Conservation (phyloP, 805 yeast species). For the Starmerella etchellsii region DNA sequence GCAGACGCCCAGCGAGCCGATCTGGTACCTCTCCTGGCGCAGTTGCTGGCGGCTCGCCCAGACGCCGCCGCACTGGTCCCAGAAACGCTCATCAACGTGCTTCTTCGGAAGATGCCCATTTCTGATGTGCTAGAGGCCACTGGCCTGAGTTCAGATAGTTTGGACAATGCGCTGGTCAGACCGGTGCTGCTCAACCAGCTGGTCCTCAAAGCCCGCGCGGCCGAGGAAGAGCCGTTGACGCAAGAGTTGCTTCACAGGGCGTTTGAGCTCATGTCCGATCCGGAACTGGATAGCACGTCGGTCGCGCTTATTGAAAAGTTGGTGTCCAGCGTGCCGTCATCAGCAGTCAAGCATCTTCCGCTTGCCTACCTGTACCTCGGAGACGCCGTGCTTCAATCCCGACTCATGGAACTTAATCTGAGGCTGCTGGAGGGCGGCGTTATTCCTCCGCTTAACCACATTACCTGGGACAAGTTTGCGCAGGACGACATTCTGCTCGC, state of each 20-base stretch:
- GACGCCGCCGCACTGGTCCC: slow-evolving; percentile 12
- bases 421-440: slow-evolving; percentile 4
- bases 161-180: slow-evolving; percentile 10
- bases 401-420: slow-evolving; percentile 19
- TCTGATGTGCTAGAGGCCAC: slow-evolving; percentile 11
- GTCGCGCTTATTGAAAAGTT: slow-evolving; percentile 10
- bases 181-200: slow-evolving; percentile 11
- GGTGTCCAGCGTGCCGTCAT: slow-evolving; percentile 1
- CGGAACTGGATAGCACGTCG: slow-evolving; percentile 8
- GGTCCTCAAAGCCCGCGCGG: slow-evolving; percentile 3
- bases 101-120: slow-evolving; percentile 10
- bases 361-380: slow-evolving; percentile 13
- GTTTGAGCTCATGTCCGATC: slow-evolving; percentile 9
- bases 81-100: slow-evolving; percentile 6
- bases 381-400: slow-evolving; percentile 9
- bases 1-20: slow-evolving; percentile 4
- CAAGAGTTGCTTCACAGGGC: slow-evolving; percentile 3
- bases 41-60: slow-evolving; percentile 7
- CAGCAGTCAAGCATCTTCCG: slow-evolving; percentile 8
- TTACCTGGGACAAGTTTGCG: slow-evolving; percentile 5
- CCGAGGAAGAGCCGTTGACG: neutral
- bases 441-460: slow-evolving; percentile 1
- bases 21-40: slow-evolving; percentile 14
- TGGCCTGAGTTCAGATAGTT: neutral
- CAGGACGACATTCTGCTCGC: slow-evolving; percentile 9